Base-by-base conservation (phyloP, 495 filamentous ascomycete genomes). In the Glonium stellatum region DNA sequence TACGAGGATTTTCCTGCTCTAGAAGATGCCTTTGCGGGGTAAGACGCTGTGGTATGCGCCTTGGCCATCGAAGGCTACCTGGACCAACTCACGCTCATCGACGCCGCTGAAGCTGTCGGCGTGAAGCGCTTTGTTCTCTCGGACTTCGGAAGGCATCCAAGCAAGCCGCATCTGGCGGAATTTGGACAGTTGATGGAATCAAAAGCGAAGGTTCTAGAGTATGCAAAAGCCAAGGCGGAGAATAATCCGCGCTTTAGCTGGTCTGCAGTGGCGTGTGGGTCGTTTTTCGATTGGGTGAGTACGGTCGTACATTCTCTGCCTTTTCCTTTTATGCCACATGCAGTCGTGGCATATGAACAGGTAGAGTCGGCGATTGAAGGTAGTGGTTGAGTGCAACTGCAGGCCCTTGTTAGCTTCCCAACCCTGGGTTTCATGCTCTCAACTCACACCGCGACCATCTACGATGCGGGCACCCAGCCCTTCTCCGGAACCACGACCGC, bases 241-340 rank as follows among this genome's bases (percentile, higher is more conserved):
- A 21, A 52, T 2, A 21, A 52, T 13, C 12, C 12, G 48, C 13
- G 13, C 4, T n/a, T 52, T 4, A 34, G 12, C 13, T 52, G 48
- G 48, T 13, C 13, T 25, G 48, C 22, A 34, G 21, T 52, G 12
- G 13, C 27, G 4, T 23, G 21, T 52, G 48, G 48, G 48, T 4
- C 13, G 11, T 52, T 52, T 52, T 52, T 52, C 21, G 48, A 52
- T 18, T 52, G 48, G 13, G 48, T 52, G 27, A 52, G 48, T 52
- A 22, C 21, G 9, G 44, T 9, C 9, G 3, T 22, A 5, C 39
- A 4, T 11, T 15, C 4, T 18, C 2, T 18, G 4, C 39, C 39
- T 44, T 18, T 11, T 44, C 39, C 10, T 44, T 15, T 15, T 5
- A 23, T 6, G 2, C 6, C 27, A 31, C 27, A 31, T 3, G 2